Percentiles rank a stretch among this genome's conserved stretches.
Conservation (phyloP, 176 grass and related monocot species). For the Oryza nivara region DNA sequence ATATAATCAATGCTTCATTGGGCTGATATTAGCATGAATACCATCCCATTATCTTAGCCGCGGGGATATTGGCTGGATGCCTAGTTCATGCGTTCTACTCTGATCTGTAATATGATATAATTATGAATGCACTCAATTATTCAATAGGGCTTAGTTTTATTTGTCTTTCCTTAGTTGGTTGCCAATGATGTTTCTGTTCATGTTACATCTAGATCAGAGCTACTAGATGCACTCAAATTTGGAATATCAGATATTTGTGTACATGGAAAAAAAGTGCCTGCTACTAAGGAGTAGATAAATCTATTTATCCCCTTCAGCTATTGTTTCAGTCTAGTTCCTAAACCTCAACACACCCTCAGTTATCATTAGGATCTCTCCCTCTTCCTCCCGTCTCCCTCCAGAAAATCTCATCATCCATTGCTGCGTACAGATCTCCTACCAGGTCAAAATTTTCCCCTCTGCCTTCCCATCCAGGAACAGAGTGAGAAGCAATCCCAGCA, state of each 20-base stretch:
- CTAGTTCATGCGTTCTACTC: background rate
- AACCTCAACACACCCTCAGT: too few species aligned
- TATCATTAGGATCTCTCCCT: too few species aligned
- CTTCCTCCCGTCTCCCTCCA: too few species aligned
- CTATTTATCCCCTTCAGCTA: background rate
- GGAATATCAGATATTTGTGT: slow-evolving; percentile 1
- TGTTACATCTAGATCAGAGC: background rate
- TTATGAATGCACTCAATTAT: background rate
- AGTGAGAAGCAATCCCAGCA: background rate
- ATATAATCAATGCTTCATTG: background rate
- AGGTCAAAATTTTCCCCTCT: too few species aligned
- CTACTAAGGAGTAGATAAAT: background rate
- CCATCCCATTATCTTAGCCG: background rate
- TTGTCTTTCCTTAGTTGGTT: background rate
- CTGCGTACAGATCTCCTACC: too few species aligned
- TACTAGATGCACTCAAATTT: slow-evolving; percentile 13
- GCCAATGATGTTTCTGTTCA: background rate
- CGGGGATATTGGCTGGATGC: background rate
- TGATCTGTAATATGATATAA: background rate
- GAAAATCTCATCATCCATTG: too few species aligned
- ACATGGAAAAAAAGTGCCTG: slow-evolving; percentile 2
- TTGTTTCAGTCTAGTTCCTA: too few species aligned
- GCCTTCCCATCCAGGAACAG: background rate
- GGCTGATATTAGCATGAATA: background rate
- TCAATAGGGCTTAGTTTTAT: background rate